phyloP scores from a whole-genome alignment of 768 basidiomycete genomes.

The Pisolithus albus region DNA sequence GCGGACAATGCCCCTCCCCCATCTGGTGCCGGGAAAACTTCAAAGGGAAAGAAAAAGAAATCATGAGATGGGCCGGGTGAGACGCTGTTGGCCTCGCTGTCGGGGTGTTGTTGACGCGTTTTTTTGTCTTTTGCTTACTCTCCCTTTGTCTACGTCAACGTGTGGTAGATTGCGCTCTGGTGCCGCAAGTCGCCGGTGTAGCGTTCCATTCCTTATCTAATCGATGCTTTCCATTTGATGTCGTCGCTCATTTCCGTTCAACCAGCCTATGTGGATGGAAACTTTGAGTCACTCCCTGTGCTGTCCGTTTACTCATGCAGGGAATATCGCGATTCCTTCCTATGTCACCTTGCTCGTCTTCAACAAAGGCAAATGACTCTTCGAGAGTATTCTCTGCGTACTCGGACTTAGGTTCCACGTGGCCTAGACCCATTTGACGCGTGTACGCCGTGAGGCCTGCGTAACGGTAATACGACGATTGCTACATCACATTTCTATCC shows the following conservation, averaged over 20 bases:
- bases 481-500: conserved; percentile 20
- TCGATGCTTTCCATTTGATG: conserved; percentile 8
- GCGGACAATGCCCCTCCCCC: conserved; percentile 18
- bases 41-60: conserved; percentile 67
- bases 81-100: conserved; percentile 10
- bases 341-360: neutral
- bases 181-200: conserved; percentile 8
- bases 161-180: conserved; percentile 14
- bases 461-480: conserved; percentile 18
- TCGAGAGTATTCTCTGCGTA: neutral
- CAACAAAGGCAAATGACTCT: neutral
- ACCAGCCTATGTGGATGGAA: neutral
- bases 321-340: neutral
- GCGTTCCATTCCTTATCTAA: conserved; percentile 20
- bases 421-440: conserved; percentile 15
- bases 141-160: neutral
- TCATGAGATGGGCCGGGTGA: conserved; percentile 30
- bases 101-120: conserved; percentile 18
- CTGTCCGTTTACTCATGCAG: too few species aligned
- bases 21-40: conserved; percentile 29
- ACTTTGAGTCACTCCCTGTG: too few species aligned
- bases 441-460: conserved; percentile 25
- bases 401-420: conserved; percentile 5
- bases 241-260: neutral
- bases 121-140: neutral